Evolutionary conservation across 495 filamentous ascomycete genomes (phyloP).

Genomic region (Lophiotrema nucula): DNA sequence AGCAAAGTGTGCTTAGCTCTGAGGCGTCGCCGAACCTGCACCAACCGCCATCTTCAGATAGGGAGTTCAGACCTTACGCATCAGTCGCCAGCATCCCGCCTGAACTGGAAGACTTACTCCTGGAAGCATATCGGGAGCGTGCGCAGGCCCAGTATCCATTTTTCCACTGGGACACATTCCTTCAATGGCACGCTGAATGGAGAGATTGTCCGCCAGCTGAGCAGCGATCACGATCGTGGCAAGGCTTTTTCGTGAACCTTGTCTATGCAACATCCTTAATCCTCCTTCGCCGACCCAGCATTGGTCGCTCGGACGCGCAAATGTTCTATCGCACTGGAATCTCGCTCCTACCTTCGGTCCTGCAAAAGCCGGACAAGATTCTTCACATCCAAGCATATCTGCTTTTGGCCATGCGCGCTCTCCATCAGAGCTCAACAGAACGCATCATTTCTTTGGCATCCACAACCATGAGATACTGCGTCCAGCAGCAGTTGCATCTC

Average conservation of each 20-base stretch:
- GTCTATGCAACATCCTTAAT: constrained; percentile 11
- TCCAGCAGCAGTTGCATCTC: constrained; percentile 11
- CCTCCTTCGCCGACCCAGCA: neutral
- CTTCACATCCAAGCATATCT: constrained; percentile 17
- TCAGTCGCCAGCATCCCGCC: neutral
- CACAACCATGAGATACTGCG: constrained; percentile 10
- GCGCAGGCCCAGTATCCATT: constrained; percentile 13
- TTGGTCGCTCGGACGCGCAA: constrained; percentile 1
- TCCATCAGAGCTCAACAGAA: constrained; percentile 13
- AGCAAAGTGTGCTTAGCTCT: neutral
- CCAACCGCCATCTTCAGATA: neutral
- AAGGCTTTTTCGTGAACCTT: constrained; percentile 16
- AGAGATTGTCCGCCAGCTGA: neutral
- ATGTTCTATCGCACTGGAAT: constrained; percentile 10
- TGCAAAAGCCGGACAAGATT: constrained; percentile 1
- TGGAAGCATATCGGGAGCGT: constrained; percentile 10
- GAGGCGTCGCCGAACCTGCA: neutral
- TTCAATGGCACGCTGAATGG: constrained; percentile 8
- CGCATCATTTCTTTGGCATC: constrained; percentile 13
- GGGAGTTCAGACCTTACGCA: neutral
- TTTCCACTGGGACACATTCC: constrained; percentile 12
- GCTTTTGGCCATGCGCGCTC: constrained; percentile 6
- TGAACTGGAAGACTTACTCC: neutral
- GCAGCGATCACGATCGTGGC: neutral
- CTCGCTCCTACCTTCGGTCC: constrained; percentile 7